Percentiles rank a stretch among this genome's conserved stretches.
Evolutionary conservation across 2,329 filamentous ascomycete genomes (phyloP).

Genomic region (Phaeosphaeria sp.): DNA sequence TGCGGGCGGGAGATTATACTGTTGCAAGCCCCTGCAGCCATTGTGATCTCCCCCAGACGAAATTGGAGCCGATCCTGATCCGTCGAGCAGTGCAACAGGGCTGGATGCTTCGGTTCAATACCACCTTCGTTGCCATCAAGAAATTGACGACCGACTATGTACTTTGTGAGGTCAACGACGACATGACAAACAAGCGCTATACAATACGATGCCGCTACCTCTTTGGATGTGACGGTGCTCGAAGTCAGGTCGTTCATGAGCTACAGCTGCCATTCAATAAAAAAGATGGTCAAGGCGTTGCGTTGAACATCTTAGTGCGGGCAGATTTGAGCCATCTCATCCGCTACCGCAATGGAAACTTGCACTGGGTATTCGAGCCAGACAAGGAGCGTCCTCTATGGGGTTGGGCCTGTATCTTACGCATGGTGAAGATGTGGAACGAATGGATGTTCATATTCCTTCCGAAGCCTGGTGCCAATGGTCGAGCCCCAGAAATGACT

Average conservation of each 20-base stretch:
- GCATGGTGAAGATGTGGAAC: conserved; percentile 69
- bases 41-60: conserved; percentile 52
- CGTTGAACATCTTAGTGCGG: conserved; percentile 58
- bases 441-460: conserved; percentile 57
- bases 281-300: too few relatives aligned
- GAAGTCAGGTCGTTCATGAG: conserved; percentile 55
- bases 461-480: too few relatives aligned
- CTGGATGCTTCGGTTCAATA: background rate
- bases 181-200: too few relatives aligned
- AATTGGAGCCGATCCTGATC: conserved; percentile 52
- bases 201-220: too few relatives aligned
- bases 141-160: too few relatives aligned
- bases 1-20: conserved; percentile 49
- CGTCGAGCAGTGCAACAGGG: conserved; percentile 18
- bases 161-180: conserved; percentile 39
- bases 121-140: too few relatives aligned
- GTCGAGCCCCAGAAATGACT: too few relatives aligned
- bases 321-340: conserved; percentile 60
- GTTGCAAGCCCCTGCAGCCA: conserved; percentile 50
- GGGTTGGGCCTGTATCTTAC: too few relatives aligned
- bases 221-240: conserved; percentile 64
- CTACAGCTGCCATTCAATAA: too few relatives aligned
- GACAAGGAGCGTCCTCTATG: too few relatives aligned
- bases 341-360: conserved; percentile 60
- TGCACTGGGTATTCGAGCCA: conserved; percentile 68